Evolutionary conservation across 2,329 filamentous ascomycete species (phyloP), one percentile per base, ranked within the genome.

Genomic region (Alternaria alternata): DNA sequence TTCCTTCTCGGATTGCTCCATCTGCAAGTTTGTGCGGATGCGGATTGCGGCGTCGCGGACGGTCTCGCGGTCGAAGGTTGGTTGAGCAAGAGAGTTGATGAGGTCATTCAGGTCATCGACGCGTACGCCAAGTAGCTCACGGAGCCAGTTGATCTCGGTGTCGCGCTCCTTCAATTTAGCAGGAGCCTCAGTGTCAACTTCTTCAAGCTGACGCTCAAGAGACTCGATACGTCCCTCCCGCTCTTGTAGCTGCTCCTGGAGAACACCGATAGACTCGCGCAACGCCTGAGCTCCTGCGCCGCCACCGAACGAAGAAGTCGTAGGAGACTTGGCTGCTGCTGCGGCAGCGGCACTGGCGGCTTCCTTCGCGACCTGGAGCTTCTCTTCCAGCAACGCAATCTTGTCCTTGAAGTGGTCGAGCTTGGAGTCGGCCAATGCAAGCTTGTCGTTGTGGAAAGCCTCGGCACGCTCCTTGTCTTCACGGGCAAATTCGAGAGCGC

Each of bases 1-100:
- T 78, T 98, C 94, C 52, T 93, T 92, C 80, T 97, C 94, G 76
- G 97, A 93, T 75, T 96, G 92, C 78, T 99, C 94, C 95, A 99
- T 99, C 76, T 98, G 93, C 36, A 99, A 84, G 73, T 97, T 97
- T 14, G 95, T 92, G 76, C 93, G 92, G 62, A 99, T 89, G 54
- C 95, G 90, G 69, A 98, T 98, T 36, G 93, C 92, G 6, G 94
- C 93, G 75, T 98, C 94, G 70, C 91, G 92, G 65, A 97, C 91
- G 6, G 87, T 86, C 63, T 93, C 88, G 58, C 88, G 87, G 77
- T 98, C 90, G 75, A 92, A 95, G 26, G 85, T 83, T 5, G 93
- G 89, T 63, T 89, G 85, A 3, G 90, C 89, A 28, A 98, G 84
- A 6, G 91, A 89, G 51, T 86, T 86, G 75, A 98, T 94, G 62